Percentiles rank a stretch among this genome's conserved stretches.
Evolutionary conservation across 768 basidiomycete genomes (phyloP).

Genomic region (Albatrellus ellisii): DNA sequence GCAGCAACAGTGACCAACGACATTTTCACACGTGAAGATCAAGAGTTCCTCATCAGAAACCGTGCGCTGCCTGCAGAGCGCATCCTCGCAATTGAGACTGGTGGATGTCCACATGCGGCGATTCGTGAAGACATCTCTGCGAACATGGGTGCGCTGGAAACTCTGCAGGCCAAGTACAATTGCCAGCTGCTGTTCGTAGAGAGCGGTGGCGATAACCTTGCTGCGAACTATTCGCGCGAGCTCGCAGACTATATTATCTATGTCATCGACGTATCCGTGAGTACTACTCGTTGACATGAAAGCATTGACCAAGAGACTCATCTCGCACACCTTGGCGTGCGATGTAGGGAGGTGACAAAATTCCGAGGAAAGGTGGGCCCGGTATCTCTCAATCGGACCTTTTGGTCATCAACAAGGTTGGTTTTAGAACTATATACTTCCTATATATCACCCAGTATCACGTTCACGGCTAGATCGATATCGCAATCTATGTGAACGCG

Average conservation of each 20-base stretch:
- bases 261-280: constrained; percentile 75
- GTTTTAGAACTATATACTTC: constrained; percentile 1
- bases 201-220: constrained; percentile 93
- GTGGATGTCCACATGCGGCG: constrained; percentile 95
- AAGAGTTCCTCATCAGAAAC: constrained; percentile 93
- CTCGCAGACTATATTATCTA: constrained; percentile 97
- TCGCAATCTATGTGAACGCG: constrained; percentile 85
- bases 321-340: too few relatives aligned
- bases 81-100: constrained; percentile 95
- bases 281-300: constrained; percentile 13
- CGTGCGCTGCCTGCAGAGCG: constrained; percentile 73
- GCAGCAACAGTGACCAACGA: constrained; percentile 96
- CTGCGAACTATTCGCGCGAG: constrained; percentile 94
- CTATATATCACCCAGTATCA: neutral
- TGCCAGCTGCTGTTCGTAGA: constrained; percentile 93
- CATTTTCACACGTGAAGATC: constrained; percentile 96
- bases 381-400: constrained; percentile 96
- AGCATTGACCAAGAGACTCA: too few relatives aligned
- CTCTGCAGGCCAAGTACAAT: constrained; percentile 79
- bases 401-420: constrained; percentile 88
- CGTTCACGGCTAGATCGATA: constrained; percentile 53
- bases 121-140: constrained; percentile 98
- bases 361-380: constrained; percentile 95
- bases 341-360: constrained; percentile 86
- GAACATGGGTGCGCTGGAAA: constrained; percentile 92